Conservation (phyloP, 495 filamentous ascomycete species). For the Acidiella bohemica region DNA sequence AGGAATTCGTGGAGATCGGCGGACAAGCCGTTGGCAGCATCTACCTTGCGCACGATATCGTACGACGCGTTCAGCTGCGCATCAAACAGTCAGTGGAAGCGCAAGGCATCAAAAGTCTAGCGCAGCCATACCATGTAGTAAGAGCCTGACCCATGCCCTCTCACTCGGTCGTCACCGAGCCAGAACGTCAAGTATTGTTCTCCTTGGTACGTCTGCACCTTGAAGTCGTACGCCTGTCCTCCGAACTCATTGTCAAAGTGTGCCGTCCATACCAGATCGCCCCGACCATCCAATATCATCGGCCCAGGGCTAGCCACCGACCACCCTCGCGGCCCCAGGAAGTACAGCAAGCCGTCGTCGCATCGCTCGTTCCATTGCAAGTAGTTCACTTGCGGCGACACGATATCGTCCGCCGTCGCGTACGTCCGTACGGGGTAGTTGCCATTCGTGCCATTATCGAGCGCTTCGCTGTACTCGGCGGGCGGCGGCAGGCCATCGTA, state of each 20-base stretch:
- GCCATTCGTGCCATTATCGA: slow-evolving; percentile 16
- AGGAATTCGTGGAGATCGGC: slow-evolving; percentile 20
- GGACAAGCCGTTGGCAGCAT: slow-evolving; percentile 9
- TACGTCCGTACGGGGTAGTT: slow-evolving; percentile 13
- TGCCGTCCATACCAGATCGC: slow-evolving; percentile 13
- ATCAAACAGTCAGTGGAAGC: not conserved
- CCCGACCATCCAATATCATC: slow-evolving; percentile 17
- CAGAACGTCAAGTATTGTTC: slow-evolving; percentile 35
- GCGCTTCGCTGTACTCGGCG: slow-evolving; percentile 12
- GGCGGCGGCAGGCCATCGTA: slow-evolving; percentile 1
- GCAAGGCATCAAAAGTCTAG: too few species aligned
- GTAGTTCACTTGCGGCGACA: slow-evolving; percentile 16
- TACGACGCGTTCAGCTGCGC: slow-evolving; percentile 16
- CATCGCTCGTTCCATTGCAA: slow-evolving; percentile 12
- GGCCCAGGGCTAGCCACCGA: slow-evolving; percentile 15
- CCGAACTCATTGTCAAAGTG: slow-evolving; percentile 12
- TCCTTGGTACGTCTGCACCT: slow-evolving; percentile 16
- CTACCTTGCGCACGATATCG: slow-evolving; percentile 10
- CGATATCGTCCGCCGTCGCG: slow-evolving; percentile 5
- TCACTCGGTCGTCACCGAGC: slow-evolving; percentile 35
- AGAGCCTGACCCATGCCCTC: slow-evolving; percentile 36
- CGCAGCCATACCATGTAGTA: slow-evolving; percentile 35
- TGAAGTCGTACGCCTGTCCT: slow-evolving; percentile 19
- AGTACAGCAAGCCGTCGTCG: slow-evolving; percentile 16
- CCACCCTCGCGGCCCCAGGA: slow-evolving; percentile 16